phyloP scores from a whole-genome alignment of 2,329 filamentous ascomycete species.

The Apiospora pterosperma region DNA sequence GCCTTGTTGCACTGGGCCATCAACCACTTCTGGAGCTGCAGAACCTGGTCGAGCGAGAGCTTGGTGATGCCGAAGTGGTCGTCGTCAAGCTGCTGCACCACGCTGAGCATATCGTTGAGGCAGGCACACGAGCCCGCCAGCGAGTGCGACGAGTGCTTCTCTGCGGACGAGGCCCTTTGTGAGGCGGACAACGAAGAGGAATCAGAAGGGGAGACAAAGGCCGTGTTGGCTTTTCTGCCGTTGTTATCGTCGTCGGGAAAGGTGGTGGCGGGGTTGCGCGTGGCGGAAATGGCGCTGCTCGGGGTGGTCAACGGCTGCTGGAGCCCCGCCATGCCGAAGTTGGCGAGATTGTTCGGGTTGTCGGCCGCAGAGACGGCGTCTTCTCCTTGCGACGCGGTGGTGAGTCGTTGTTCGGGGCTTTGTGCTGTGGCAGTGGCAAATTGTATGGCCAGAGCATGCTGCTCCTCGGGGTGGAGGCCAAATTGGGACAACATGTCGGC shows the following conservation, averaged over 20 bases:
- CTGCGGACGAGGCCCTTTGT: too few relatives aligned
- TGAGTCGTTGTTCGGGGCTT: background rate
- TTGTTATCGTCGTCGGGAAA: background rate
- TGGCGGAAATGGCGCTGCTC: background rate
- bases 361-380: background rate
- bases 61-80: slow-evolving; percentile 24
- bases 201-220: too few relatives aligned
- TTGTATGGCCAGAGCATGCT: background rate
- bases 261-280: background rate
- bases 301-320: background rate
- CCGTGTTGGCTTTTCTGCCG: too few relatives aligned
- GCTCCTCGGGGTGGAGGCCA: background rate
- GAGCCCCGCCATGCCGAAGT: background rate
- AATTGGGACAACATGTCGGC: background rate
- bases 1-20: slow-evolving; percentile 24
- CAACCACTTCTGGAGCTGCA: slow-evolving; percentile 27
- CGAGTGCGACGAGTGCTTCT: background rate
- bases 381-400: too few relatives aligned
- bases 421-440: background rate
- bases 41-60: slow-evolving; percentile 23
- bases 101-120: slow-evolving; percentile 17
- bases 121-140: slow-evolving; percentile 16
- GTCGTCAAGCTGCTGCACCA: slow-evolving; percentile 27
- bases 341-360: background rate
- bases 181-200: too few relatives aligned